Evolutionary conservation across 169 alveolate species (phyloP).

Genomic region (Neospora caninum): DNA sequence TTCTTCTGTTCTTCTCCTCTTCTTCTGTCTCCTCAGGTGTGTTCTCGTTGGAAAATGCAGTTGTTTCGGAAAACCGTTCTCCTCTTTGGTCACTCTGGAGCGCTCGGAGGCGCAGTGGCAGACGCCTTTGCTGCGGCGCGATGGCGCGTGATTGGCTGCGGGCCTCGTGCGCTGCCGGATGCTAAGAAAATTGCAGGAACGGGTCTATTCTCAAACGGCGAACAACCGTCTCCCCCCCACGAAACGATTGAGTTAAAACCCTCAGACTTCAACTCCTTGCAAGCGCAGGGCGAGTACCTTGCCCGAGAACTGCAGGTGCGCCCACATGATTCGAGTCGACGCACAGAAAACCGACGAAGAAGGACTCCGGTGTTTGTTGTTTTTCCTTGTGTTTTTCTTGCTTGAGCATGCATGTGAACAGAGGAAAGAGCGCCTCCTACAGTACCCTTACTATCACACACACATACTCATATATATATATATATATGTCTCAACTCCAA

Average conservation of each 20-base stretch:
- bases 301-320: slow-evolving; percentile 2
- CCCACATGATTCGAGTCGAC: not conserved
- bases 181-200: not conserved
- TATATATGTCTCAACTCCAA: too few species aligned
- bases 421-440: too few species aligned
- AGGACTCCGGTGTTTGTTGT: too few species aligned
- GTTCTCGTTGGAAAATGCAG: not conserved
- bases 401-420: too few species aligned
- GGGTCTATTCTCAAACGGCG: not conserved
- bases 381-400: too few species aligned
- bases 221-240: not conserved
- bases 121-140: slow-evolving; percentile 20
- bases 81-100: slow-evolving; percentile 20
- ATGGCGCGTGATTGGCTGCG: slow-evolving; percentile 15
- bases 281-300: not conserved
- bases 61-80: not conserved
- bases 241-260: not conserved
- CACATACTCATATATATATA: too few species aligned
- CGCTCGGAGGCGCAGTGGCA: slow-evolving; percentile 41
- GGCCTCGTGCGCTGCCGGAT: not conserved
- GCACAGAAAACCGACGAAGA: too few species aligned
- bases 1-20: too few species aligned
- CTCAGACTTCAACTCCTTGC: not conserved
- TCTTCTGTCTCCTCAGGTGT: too few species aligned
- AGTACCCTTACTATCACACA: too few species aligned